phyloP scores from a whole-genome alignment of 2,329 filamentous ascomycete genomes.

The Penicillium sp. region DNA sequence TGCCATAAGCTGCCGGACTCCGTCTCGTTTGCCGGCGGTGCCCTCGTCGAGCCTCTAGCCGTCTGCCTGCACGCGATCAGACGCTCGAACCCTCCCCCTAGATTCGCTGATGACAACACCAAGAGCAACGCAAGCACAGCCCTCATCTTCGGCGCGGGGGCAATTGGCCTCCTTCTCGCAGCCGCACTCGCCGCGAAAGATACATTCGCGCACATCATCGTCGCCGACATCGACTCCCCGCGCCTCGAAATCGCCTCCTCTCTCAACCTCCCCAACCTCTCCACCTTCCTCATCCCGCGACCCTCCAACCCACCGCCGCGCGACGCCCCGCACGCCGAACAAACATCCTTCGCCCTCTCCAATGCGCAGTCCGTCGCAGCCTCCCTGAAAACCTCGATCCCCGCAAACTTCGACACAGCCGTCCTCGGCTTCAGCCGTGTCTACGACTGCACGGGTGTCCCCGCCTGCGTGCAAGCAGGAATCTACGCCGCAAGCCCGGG shows the following conservation, averaged over 20 bases:
- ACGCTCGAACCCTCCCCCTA: conserved; percentile 55
- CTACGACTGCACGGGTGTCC: conserved; percentile 53
- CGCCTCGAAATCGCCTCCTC: conserved; percentile 60
- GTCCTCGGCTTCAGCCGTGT: conserved; percentile 47
- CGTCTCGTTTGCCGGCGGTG: conserved; percentile 61
- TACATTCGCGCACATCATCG: conserved; percentile 59
- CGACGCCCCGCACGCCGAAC: conserved; percentile 38
- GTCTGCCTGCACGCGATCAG: conserved; percentile 65
- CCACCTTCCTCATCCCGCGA: conserved; percentile 45
- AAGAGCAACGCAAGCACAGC: conserved; percentile 52
- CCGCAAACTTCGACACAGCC: conserved; percentile 20
- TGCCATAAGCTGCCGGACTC: conserved; percentile 62
- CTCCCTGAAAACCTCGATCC: conserved; percentile 27
- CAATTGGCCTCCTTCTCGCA: conserved; percentile 64
- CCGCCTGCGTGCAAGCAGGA: conserved; percentile 50
- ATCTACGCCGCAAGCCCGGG: conserved; percentile 54
- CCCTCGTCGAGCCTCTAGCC: conserved; percentile 64
- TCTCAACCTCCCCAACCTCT: conserved; percentile 39
- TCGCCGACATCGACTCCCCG: conserved; percentile 65
- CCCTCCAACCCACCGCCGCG: conserved; percentile 34
- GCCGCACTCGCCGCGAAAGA: conserved; percentile 61
- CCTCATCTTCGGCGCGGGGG: conserved; percentile 65
- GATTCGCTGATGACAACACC: conserved; percentile 36
- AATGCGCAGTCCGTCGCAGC: conserved; percentile 45
- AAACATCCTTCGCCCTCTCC: conserved; percentile 38